Percentiles rank a stretch among this genome's conserved stretches.
phyloP scores from a whole-genome alignment of 2,329 filamentous ascomycete genomes.

The Trichoderma afroharzianum region DNA sequence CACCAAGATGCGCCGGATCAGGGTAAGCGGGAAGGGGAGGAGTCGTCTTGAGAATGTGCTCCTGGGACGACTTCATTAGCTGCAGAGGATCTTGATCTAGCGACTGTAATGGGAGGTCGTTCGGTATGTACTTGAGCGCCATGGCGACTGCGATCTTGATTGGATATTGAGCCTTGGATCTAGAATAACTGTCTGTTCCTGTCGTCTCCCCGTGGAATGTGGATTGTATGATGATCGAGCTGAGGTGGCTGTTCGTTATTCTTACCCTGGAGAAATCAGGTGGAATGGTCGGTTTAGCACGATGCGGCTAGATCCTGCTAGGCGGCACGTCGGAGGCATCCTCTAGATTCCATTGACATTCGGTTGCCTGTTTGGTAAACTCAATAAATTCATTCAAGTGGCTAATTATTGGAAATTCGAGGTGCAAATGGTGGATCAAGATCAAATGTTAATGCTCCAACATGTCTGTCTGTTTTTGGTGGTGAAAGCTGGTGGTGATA shows the following conservation, averaged over 20 bases:
- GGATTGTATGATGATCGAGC: neutral
- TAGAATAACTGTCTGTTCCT: no score
- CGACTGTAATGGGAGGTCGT: conserved; percentile 31
- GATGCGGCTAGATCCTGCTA: neutral
- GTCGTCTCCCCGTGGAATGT: neutral
- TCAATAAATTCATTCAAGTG: neutral
- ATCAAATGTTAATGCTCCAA: neutral
- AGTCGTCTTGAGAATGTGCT: conserved; percentile 34
- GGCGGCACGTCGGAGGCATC: neutral
- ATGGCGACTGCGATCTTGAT: conserved; percentile 18
- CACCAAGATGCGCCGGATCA: conserved; percentile 35
- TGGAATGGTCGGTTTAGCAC: neutral
- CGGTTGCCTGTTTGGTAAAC: neutral
- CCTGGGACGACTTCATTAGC: conserved; percentile 34
- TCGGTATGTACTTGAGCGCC: conserved; percentile 33
- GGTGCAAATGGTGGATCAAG: neutral
- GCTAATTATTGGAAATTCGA: neutral
- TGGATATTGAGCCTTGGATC: neutral
- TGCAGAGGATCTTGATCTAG: conserved; percentile 27
- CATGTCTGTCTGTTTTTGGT: neutral
- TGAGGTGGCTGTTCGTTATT: neutral
- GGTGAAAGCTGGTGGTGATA: neutral
- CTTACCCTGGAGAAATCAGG: neutral
- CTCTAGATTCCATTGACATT: neutral
- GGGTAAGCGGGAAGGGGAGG: conserved; percentile 36